Percentiles rank a stretch among this genome's conserved stretches.
Evolutionary conservation across 768 basidiomycete genomes (phyloP).

Genomic region (Russula vinacea): DNA sequence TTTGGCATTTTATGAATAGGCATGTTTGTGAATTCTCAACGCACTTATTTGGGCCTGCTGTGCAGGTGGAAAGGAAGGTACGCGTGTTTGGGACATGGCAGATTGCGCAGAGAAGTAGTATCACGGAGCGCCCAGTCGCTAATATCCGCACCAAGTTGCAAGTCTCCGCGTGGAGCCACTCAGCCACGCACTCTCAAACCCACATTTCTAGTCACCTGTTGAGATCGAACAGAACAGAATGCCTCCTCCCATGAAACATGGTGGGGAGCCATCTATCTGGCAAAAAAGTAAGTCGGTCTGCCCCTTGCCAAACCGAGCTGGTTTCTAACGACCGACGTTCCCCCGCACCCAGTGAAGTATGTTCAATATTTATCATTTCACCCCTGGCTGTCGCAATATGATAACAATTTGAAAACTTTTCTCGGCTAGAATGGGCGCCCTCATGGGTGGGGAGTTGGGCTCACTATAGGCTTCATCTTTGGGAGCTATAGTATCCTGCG

Average conservation of each 20-base stretch:
- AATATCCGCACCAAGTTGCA: neutral
- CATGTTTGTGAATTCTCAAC: slow-evolving; percentile 35
- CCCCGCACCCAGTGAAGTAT: slow-evolving; percentile 54
- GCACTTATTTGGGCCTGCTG: slow-evolving; percentile 85
- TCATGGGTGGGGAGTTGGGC: slow-evolving; percentile 93
- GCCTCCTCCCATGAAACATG: slow-evolving; percentile 26
- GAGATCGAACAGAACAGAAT: slow-evolving; percentile 17
- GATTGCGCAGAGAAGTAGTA: neutral
- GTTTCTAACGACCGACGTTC: slow-evolving; percentile 13
- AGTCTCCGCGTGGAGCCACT: neutral
- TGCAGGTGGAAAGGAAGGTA: slow-evolving; percentile 58
- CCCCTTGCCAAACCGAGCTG: neutral
- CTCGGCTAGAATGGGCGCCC: slow-evolving; percentile 75
- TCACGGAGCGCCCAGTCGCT: neutral
- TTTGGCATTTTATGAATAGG: slow-evolving; percentile 25
- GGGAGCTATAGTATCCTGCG: slow-evolving; percentile 89
- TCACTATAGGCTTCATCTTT: slow-evolving; percentile 97
- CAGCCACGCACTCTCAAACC: neutral
- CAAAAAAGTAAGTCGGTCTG: slow-evolving; percentile 31
- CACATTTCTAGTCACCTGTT: neutral
- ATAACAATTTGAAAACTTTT: neutral
- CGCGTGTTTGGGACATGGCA: slow-evolving; percentile 15
- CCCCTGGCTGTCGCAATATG: slow-evolving; percentile 16
- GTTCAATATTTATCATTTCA: slow-evolving; percentile 28
- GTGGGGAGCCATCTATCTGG: slow-evolving; percentile 30